Evolutionary conservation across 2,329 filamentous ascomycete species (phyloP).

Genomic region (Diatrype stigma): DNA sequence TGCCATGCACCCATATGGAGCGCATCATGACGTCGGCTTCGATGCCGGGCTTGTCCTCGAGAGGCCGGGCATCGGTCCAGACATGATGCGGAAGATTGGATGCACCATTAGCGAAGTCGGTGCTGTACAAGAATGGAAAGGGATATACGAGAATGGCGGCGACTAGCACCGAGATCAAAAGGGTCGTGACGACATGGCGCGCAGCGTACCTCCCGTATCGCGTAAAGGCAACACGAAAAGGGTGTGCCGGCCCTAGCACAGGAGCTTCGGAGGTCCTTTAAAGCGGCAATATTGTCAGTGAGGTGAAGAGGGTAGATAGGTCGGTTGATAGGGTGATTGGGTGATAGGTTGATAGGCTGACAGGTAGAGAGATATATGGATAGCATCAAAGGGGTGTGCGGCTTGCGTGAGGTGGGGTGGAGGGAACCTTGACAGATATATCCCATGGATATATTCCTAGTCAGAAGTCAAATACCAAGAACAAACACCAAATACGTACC

Average conservation of each 20-base stretch:
- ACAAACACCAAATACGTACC: slow-evolving; percentile 51
- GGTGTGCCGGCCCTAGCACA: slow-evolving; percentile 58
- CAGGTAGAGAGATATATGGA: slow-evolving; percentile 9
- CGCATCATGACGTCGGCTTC: slow-evolving; percentile 74
- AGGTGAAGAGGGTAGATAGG: too few species aligned
- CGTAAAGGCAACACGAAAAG: slow-evolving; percentile 60
- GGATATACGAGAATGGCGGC: slow-evolving; percentile 70
- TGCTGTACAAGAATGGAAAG: slow-evolving; percentile 69
- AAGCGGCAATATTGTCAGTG: not conserved
- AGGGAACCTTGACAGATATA: not conserved
- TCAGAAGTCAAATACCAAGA: slow-evolving; percentile 1
- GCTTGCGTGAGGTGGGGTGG: not conserved
- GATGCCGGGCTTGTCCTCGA: slow-evolving; percentile 46
- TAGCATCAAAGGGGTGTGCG: not conserved
- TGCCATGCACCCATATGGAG: slow-evolving; percentile 76
- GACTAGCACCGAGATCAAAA: slow-evolving; percentile 68
- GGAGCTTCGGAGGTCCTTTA: slow-evolving; percentile 71
- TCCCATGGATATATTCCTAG: not conserved
- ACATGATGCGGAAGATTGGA: slow-evolving; percentile 74
- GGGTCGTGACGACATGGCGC: slow-evolving; percentile 68
- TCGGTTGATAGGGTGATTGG: too few species aligned
- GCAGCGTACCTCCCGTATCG: slow-evolving; percentile 68
- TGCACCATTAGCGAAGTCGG: slow-evolving; percentile 65
- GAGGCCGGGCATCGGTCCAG: slow-evolving; percentile 70
- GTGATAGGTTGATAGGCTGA: too few species aligned